A percentile compares a stretch with the other conserved stretches of the same genome.
phyloP scores from a whole-genome alignment of 1,139 yeast species.

The Hyphopichia pseudoburtonii region DNA sequence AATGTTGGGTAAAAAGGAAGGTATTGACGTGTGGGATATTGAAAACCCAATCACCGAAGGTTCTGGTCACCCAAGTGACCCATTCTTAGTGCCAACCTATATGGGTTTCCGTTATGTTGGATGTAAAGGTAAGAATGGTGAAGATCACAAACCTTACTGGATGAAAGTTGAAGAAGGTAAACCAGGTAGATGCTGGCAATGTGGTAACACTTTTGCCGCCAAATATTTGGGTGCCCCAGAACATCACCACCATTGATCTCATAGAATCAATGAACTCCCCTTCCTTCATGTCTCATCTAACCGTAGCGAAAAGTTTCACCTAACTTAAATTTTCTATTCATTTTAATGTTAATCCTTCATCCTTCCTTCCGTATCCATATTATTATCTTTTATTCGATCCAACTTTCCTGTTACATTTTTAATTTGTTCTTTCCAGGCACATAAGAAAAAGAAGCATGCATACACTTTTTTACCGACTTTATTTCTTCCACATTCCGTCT shows the following conservation, averaged over 20 bases:
- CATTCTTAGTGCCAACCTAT: constrained; percentile 86
- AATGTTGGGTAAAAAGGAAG: constrained; percentile 90
- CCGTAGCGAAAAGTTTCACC: too few species aligned
- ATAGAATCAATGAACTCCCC: too few species aligned
- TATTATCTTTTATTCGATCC: neutral
- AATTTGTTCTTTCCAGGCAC: too few species aligned
- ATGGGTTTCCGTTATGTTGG: constrained; percentile 95
- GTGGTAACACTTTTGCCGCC: constrained; percentile 92
- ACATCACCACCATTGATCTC: constrained; percentile 51
- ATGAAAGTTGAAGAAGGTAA: constrained; percentile 82
- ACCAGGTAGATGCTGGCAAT: constrained; percentile 97
- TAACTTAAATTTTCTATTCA: too few species aligned
- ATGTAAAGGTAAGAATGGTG: constrained; percentile 89
- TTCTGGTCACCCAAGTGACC: constrained; percentile 84
- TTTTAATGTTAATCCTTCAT: neutral
- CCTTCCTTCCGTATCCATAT: neutral
- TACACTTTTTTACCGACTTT: neutral
- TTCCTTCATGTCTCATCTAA: too few species aligned
- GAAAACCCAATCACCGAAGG: constrained; percentile 87
- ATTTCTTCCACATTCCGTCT: neutral
- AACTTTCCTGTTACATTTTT: too few species aligned
- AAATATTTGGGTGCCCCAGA: constrained; percentile 85
- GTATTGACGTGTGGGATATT: constrained; percentile 92
- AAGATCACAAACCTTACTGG: constrained; percentile 90
- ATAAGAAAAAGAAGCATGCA: neutral